Percentiles rank a stretch among this genome's conserved stretches.
Evolutionary conservation across 805 yeast species (phyloP).

Genomic region (Isabelozyma pseudorhagii): DNA sequence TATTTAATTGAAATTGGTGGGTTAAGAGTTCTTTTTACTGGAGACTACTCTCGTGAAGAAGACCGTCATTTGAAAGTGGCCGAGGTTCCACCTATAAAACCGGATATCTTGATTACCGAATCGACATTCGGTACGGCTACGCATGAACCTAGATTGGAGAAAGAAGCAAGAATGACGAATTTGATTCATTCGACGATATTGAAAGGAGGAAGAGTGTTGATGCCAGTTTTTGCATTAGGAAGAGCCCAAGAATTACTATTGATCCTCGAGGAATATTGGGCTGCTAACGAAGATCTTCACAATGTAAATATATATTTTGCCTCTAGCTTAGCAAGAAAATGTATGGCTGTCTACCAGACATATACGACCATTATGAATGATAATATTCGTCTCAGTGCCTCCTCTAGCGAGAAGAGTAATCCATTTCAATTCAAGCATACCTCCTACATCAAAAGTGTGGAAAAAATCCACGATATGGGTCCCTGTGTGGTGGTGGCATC

Average conservation of each 20-base stretch:
- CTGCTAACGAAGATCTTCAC: conserved; percentile 74
- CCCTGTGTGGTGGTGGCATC: conserved; percentile 96
- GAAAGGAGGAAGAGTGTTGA: conserved; percentile 86
- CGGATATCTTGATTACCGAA: conserved; percentile 89
- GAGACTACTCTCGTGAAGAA: conserved; percentile 94
- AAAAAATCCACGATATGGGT: conserved; percentile 85
- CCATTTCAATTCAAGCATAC: conserved; percentile 90
- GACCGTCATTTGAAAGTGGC: conserved; percentile 95
- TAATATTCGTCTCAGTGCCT: conserved; percentile 64
- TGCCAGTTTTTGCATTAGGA: conserved; percentile 96
- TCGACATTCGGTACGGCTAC: conserved; percentile 98
- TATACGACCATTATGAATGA: conserved; percentile 98
- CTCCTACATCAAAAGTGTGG: conserved; percentile 73
- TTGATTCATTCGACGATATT: conserved; percentile 78
- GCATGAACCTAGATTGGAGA: conserved; percentile 84
- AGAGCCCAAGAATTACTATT: conserved; percentile 92
- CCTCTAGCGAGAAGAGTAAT: conserved; percentile 42
- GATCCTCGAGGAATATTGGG: conserved; percentile 95
- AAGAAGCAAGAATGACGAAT: conserved; percentile 77
- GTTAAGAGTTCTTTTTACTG: conserved; percentile 82
- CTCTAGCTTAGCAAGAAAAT: conserved; percentile 87
- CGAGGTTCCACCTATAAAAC: conserved; percentile 83
- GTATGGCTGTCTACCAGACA: conserved; percentile 96
- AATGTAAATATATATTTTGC: conserved; percentile 86
- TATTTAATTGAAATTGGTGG: conserved; percentile 94